These are phyloP conservation scores for Pleomassaria siparia DNA, from an alignment of 2,329 filamentous ascomycete species.

Conservation along the genomic window DNA sequence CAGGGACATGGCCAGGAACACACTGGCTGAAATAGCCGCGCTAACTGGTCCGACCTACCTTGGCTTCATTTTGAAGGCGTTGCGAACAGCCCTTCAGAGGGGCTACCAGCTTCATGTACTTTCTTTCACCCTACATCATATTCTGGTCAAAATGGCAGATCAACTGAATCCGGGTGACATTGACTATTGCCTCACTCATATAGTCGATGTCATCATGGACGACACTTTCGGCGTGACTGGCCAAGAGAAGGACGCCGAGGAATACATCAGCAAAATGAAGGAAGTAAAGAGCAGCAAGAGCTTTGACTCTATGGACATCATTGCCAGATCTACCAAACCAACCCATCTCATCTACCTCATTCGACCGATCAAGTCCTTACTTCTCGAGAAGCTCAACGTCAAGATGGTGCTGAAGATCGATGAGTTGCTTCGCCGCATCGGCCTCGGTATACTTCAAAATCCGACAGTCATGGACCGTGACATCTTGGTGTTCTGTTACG, in stretches of 20 bases:
- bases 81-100: constrained; percentile 76
- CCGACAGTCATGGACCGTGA: constrained; percentile 75
- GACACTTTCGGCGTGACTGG: constrained; percentile 92
- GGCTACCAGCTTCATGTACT: constrained; percentile 95
- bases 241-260: constrained; percentile 95
- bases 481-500: constrained; percentile 91
- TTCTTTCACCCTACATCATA: constrained; percentile 91
- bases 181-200: constrained; percentile 79
- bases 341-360: constrained; percentile 73
- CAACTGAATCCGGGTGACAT: constrained; percentile 78
- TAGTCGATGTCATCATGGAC: constrained; percentile 89
- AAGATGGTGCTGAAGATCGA: constrained; percentile 88
- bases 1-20: constrained; percentile 86
- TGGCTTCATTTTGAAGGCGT: constrained; percentile 89
- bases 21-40: constrained; percentile 78
- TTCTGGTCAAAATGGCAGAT: constrained; percentile 75
- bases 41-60: constrained; percentile 82
- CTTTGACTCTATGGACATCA: constrained; percentile 93
- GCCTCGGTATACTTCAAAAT: constrained; percentile 81
- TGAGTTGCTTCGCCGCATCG: constrained; percentile 79
- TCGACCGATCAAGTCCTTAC: constrained; percentile 72
- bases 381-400: constrained; percentile 81
- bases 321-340: constrained; percentile 81
- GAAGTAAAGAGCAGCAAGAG: constrained; percentile 98
- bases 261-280: constrained; percentile 93